A percentile compares a stretch with the other conserved stretches of the same genome.
Evolutionary conservation across 805 yeast genomes (phyloP).

Genomic region (Kluyveromyces aestuarii): DNA sequence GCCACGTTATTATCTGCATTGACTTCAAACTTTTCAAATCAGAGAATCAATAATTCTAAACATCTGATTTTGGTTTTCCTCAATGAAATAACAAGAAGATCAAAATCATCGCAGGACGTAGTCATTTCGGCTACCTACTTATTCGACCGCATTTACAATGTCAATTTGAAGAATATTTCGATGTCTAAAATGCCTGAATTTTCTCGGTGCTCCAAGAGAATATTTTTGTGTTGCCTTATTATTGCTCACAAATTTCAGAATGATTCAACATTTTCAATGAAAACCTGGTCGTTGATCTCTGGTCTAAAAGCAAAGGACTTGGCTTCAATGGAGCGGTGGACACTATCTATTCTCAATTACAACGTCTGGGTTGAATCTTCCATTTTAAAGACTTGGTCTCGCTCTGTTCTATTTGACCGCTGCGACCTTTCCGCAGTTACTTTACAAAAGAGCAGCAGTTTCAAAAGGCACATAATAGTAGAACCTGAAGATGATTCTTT

Average conservation of each 20-base stretch:
- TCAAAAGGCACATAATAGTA: no score
- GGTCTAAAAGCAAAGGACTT: conserved; percentile 14
- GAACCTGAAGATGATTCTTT: no score
- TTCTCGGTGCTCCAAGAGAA: conserved; percentile 19
- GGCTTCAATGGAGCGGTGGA: conserved; percentile 21
- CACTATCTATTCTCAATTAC: conserved; percentile 14
- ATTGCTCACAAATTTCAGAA: conserved; percentile 20
- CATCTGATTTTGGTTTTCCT: conserved; percentile 9
- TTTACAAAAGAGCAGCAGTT: no score
- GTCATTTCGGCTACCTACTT: conserved; percentile 14
- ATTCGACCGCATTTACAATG: conserved; percentile 10
- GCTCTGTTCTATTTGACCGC: background rate
- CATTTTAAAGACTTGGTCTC: background rate
- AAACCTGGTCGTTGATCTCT: conserved; percentile 19
- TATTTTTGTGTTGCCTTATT: conserved; percentile 16
- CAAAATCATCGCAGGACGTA: conserved; percentile 14
- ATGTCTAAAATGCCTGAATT: conserved; percentile 15
- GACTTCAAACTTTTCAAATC: conserved; percentile 10
- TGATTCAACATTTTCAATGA: conserved; percentile 21
- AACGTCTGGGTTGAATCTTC: conserved; percentile 1
- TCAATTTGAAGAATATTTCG: conserved; percentile 2
- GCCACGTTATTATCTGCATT: conserved; percentile 11
- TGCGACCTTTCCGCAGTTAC: no score
- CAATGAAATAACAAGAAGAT: conserved; percentile 17
- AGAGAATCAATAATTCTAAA: conserved; percentile 13